Percentiles rank a stretch among this genome's conserved stretches.
These are phyloP conservation scores for Vicia sativa DNA, from an alignment of 306 rosid species.

Conservation along the genomic window DNA sequence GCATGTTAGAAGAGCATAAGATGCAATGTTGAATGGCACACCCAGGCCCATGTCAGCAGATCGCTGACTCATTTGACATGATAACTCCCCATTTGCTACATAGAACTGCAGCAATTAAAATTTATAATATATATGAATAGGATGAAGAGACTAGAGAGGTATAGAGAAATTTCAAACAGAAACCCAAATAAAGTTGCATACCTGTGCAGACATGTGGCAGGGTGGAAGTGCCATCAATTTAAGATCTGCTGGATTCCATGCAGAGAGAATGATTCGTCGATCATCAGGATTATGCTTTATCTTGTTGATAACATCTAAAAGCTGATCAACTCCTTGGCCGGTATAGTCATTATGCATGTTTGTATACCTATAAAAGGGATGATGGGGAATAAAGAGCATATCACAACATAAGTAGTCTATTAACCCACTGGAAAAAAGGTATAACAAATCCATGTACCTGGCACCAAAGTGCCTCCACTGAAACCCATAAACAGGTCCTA, in stretches of 20 bases:
- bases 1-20: conserved; percentile 92
- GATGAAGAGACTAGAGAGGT: not conserved
- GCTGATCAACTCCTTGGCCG: conserved; percentile 93
- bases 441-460: conserved; percentile 55
- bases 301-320: conserved; percentile 81
- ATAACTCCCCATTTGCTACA: conserved; percentile 84
- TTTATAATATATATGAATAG: conserved; percentile 4
- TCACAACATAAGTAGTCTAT: conserved; percentile 18
- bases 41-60: conserved; percentile 96
- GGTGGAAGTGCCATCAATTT: conserved; percentile 96
- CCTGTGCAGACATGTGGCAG: conserved; percentile 98
- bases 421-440: conserved; percentile 12
- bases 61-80: conserved; percentile 97
- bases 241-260: conserved; percentile 95
- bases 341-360: conserved; percentile 87
- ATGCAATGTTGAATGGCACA: conserved; percentile 93
- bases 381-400: conserved; percentile 1
- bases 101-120: conserved; percentile 68
- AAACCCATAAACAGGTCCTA: conserved; percentile 97
- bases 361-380: conserved; percentile 63
- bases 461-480: conserved; percentile 99
- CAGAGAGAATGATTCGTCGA: conserved; percentile 81
- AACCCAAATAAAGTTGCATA: conserved; percentile 40
- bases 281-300: conserved; percentile 83
- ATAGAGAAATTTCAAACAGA: not conserved